Evolutionary conservation across 2,329 filamentous ascomycete species (phyloP).

Genomic region (Metarhizium brunneum): DNA sequence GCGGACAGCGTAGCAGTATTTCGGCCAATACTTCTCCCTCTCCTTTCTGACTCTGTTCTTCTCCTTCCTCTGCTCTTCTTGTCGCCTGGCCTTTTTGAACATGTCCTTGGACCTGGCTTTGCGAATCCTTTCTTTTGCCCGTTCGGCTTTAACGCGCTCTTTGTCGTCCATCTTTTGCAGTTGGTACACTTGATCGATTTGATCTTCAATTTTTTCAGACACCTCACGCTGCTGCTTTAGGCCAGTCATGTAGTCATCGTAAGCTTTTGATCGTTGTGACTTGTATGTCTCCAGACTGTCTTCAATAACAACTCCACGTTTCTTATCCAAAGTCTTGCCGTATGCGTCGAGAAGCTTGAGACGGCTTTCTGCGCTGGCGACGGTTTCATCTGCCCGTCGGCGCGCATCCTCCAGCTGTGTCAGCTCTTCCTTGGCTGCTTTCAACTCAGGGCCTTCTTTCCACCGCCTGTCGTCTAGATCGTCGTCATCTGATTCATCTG

Average conservation of each 20-base stretch:
- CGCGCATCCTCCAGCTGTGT: conserved; percentile 15
- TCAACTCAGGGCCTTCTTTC: conserved; percentile 10
- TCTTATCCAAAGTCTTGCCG: conserved; percentile 25
- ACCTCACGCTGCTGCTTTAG: conserved; percentile 22
- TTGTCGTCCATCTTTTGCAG: conserved; percentile 19
- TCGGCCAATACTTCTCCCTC: conserved; percentile 38
- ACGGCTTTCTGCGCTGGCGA: conserved; percentile 21
- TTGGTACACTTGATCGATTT: conserved; percentile 22
- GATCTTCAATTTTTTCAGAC: conserved; percentile 19
- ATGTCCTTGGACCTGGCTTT: conserved; percentile 26
- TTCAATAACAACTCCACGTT: conserved; percentile 24
- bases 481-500: conserved; percentile 20
- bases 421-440: conserved; percentile 19
- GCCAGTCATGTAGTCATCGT: conserved; percentile 29
- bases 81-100: conserved; percentile 24
- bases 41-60: conserved; percentile 34
- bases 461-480: conserved; percentile 13
- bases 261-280: conserved; percentile 31
- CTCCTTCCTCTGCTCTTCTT: conserved; percentile 30
- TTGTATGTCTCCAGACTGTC: conserved; percentile 31
- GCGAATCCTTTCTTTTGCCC: conserved; percentile 21
- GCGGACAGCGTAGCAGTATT: conserved; percentile 35
- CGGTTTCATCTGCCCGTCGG: conserved; percentile 11
- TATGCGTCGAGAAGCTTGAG: conserved; percentile 32
- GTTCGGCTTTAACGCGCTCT: conserved; percentile 17